Evolutionary conservation across 2,329 filamentous ascomycete species (phyloP).

Genomic region (Ascochyta lentis): DNA sequence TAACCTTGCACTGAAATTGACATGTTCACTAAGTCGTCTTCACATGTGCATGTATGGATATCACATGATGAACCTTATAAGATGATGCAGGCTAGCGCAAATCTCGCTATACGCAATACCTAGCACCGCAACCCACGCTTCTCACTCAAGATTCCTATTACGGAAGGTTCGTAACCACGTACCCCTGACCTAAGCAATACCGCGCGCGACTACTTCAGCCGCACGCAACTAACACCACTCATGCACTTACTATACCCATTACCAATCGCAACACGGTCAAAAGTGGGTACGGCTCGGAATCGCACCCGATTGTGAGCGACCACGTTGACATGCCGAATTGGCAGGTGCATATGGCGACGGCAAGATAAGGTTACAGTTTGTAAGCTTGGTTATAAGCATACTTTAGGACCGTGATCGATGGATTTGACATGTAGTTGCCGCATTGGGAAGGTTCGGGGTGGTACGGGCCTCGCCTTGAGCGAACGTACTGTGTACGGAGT

Average conservation of each 20-base stretch:
- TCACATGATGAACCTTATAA: too few relatives aligned
- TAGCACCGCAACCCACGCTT: background rate
- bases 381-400: constrained; percentile 18
- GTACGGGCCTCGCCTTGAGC: background rate
- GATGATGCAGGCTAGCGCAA: too few relatives aligned
- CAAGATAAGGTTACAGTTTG: constrained; percentile 18
- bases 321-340: background rate
- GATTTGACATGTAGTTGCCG: background rate
- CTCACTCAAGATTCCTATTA: background rate
- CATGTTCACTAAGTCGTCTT: background rate
- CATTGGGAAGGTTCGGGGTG: constrained; percentile 7
- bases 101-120: background rate
- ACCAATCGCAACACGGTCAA: too few relatives aligned
- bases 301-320: background rate
- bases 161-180: background rate
- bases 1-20: background rate
- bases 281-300: too few relatives aligned
- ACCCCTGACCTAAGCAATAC: background rate
- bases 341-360: constrained; percentile 1
- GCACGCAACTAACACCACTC: too few relatives aligned
- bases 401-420: constrained; percentile 15
- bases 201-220: too few relatives aligned
- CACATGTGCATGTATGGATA: too few relatives aligned
- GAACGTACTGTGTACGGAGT: background rate
- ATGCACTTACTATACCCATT: too few relatives aligned